Base-by-base conservation (phyloP, 73 alveolate genomes). In the Effrenium voratum region DNA sequence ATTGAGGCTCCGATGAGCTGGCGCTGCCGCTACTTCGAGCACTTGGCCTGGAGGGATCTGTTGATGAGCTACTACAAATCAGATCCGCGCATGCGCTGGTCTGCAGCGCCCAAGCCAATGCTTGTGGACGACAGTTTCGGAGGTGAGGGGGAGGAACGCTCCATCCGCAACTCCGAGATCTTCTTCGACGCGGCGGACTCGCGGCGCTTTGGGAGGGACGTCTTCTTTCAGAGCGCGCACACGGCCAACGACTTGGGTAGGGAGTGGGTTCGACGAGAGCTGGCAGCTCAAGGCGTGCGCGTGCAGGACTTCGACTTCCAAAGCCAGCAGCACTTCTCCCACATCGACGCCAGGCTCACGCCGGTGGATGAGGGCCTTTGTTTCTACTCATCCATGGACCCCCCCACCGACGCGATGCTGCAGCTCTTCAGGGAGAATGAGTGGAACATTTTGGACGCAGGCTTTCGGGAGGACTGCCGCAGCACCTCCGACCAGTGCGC, bases 311-410 rank as follows among this genome's bases (percentile, higher is more conserved):
- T 72, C 82, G 49, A 72, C 26, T 72, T 72, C 82, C 49, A 72
- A 32, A 72, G 82, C n/a, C 82, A 72, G 34, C 19, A 12, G 19
- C 82, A 72, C 82, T 72, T 72, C 82, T 72, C 82, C 49, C 82
- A 72, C 82, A 72, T 72, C 82, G 82, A 72, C 32, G 82, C 82
- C 49, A 30, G 82, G 49, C 82, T 72, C 49, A 72, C 82, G 8
- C 82, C 82, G 49, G 82, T 72, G 82, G 82, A 72, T 34, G 82
- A 72, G 49, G 82, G 82, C 82, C 82, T 72, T 47, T 72, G 82
- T 47, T 36, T 72, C 82, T 72, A 36, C 82, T 16, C 49, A 44
- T 34, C 49, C 49, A 72, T 72, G 82, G 82, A 72, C 82, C 26
- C 15, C 32, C 82, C 82, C 19, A 72, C 82, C 26, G 22, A 72